Conservation (phyloP, 1,284 basidiomycete species). For the Pseudozyma pruni region DNA sequence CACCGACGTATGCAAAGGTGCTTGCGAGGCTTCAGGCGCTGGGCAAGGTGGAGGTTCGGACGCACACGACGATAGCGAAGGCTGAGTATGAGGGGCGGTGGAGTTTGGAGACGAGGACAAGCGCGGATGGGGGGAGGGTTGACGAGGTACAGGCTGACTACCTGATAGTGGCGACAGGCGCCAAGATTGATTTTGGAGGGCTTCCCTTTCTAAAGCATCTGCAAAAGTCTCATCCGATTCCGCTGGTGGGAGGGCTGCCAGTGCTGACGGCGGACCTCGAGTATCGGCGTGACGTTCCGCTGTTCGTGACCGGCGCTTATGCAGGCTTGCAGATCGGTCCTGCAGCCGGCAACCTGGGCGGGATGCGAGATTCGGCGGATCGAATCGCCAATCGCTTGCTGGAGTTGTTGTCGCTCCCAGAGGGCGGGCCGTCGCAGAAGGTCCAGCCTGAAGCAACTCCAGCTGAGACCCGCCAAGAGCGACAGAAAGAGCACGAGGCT, state of each 20-base stretch:
- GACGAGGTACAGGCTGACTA: slow-evolving; percentile 37
- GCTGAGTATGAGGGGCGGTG: slow-evolving; percentile 39
- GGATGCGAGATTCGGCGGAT: slow-evolving; percentile 68
- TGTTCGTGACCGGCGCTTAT: slow-evolving; percentile 67
- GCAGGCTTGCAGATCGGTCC: slow-evolving; percentile 65
- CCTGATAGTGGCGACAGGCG: slow-evolving; percentile 65
- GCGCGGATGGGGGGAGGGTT: not conserved
- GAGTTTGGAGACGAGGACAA: slow-evolving; percentile 30
- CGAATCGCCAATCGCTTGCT: slow-evolving; percentile 61
- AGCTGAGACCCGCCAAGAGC: not conserved
- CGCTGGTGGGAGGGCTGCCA: slow-evolving; percentile 63
- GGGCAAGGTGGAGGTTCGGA: slow-evolving; percentile 54
- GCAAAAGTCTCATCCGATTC: slow-evolving; percentile 42
- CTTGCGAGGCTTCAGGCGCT: slow-evolving; percentile 48
- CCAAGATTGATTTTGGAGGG: slow-evolving; percentile 44
- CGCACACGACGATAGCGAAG: slow-evolving; percentile 46
- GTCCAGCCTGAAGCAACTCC: not conserved
- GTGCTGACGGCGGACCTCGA: slow-evolving; percentile 65
- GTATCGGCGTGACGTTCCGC: slow-evolving; percentile 58
- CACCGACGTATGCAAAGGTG: slow-evolving; percentile 59
- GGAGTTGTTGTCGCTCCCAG: slow-evolving; percentile 25
- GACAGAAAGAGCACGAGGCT: not conserved
- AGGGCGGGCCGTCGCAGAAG: no score
- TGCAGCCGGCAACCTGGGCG: slow-evolving; percentile 67
- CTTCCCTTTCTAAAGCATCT: slow-evolving; percentile 59